Conservation (phyloP, 202 grass and related monocot genomes). For the Hordeum pubiflorum region DNA sequence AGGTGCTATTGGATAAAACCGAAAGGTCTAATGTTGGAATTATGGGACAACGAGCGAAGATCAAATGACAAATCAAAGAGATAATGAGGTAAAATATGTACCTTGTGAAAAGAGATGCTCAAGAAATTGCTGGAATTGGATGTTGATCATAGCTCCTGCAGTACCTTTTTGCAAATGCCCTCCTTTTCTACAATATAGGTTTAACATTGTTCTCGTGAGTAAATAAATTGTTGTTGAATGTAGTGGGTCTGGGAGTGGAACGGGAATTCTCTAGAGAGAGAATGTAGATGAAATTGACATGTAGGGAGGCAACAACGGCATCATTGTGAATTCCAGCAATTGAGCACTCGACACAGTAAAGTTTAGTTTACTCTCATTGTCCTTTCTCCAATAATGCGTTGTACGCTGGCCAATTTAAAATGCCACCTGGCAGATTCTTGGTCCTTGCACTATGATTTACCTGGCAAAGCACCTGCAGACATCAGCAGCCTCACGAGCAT, state of each 20-base stretch:
- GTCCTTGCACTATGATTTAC: constrained; percentile 31
- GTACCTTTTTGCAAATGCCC: not conserved
- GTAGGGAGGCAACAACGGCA: constrained; percentile 1
- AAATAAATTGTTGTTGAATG: constrained; percentile 27
- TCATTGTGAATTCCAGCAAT: constrained; percentile 34
- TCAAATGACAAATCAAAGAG: not conserved
- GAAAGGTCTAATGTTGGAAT: not conserved
- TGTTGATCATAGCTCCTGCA: not conserved
- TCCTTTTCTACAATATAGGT: not conserved
- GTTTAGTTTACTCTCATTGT: constrained; percentile 30
- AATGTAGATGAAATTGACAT: constrained; percentile 36
- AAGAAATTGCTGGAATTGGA: constrained; percentile 1
- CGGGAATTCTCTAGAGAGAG: constrained; percentile 28
- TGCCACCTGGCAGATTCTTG: constrained; percentile 34
- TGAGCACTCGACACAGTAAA: constrained; percentile 34
- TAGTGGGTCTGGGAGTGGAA: constrained; percentile 18
- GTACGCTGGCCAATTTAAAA: constrained; percentile 40
- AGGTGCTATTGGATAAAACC: not conserved
- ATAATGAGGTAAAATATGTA: not conserved
- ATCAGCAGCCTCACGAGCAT: constrained; percentile 12
- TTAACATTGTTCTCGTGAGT: constrained; percentile 17
- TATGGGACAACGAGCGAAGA: not conserved
- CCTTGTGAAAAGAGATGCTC: not conserved
- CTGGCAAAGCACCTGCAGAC: constrained; percentile 28
- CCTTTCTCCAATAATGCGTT: constrained; percentile 47